phyloP scores from a whole-genome alignment of 768 basidiomycete species.

The Trametes coccinea region DNA sequence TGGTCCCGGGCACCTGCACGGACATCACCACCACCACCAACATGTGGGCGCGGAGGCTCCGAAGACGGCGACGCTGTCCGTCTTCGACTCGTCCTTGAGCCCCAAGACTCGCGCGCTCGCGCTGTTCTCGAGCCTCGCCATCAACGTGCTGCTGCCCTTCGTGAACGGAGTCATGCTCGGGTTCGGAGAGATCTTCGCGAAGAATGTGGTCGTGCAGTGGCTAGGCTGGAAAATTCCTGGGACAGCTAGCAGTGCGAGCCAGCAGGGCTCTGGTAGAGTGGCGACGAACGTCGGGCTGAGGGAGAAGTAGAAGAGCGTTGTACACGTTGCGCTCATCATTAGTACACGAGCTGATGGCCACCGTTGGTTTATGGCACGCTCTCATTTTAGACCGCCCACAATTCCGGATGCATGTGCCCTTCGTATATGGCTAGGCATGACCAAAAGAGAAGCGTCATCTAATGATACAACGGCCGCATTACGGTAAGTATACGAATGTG shows the following conservation, averaged over 20 bases:
- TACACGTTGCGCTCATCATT: not conserved
- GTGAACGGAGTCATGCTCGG: constrained; percentile 95
- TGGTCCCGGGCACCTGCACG: constrained; percentile 25
- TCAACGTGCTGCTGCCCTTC: constrained; percentile 86
- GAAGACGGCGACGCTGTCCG: constrained; percentile 53
- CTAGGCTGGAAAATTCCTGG: constrained; percentile 42
- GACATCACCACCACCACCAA: constrained; percentile 12
- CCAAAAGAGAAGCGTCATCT: too few species aligned
- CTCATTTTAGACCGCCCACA: too few species aligned
- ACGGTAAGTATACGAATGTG: too few species aligned
- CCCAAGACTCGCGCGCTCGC: constrained; percentile 68
- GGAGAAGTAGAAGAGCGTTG: constrained; percentile 5
- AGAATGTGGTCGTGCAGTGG: constrained; percentile 64
- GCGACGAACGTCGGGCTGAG: constrained; percentile 18
- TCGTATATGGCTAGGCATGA: too few species aligned
- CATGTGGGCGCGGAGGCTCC: constrained; percentile 1
- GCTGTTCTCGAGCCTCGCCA: constrained; percentile 70
- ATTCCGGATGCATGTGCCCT: too few species aligned
- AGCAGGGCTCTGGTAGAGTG: constrained; percentile 14
- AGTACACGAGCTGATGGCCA: constrained; percentile 6
- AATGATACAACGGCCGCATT: too few species aligned
- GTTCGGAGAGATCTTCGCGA: constrained; percentile 93
- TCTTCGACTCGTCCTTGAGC: constrained; percentile 70
- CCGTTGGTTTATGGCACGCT: not conserved
- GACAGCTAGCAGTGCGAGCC: constrained; percentile 20